phyloP scores from a whole-genome alignment of 179 eudicot species.

The Spinacia oleracea region DNA sequence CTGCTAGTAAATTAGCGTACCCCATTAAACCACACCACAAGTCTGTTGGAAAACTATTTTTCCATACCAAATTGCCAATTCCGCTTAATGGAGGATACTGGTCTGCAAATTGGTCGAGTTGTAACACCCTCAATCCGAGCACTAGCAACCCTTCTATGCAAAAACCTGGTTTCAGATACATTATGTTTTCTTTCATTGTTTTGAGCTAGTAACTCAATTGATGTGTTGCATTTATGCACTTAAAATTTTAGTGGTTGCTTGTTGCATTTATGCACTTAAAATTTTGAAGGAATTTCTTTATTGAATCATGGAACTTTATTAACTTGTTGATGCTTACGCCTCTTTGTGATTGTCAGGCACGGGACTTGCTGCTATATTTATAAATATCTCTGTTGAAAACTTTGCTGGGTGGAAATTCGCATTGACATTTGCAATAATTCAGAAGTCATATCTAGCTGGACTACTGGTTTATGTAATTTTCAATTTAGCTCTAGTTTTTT shows the following conservation, averaged over 20 bases:
- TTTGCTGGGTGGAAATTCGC: constrained; percentile 99
- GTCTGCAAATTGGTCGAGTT: neutral
- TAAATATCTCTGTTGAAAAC: constrained; percentile 90
- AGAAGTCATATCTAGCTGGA: constrained; percentile 88
- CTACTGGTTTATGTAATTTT: constrained; percentile 66
- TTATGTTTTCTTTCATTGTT: neutral
- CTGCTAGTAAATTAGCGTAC: neutral
- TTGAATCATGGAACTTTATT: neutral
- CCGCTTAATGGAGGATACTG: neutral
- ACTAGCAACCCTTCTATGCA: neutral
- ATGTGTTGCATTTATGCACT: neutral
- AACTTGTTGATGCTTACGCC: constrained; percentile 6
- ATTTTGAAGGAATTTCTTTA: constrained; percentile 7
- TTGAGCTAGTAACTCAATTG: neutral
- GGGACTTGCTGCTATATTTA: constrained; percentile 92
- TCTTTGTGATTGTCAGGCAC: constrained; percentile 58
- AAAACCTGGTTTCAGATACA: neutral
- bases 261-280: neutral
- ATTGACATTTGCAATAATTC: constrained; percentile 78
- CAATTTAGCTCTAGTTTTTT: constrained; percentile 80
- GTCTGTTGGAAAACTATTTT: neutral
- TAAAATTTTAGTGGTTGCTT: constrained; percentile 12
- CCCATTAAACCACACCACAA: neutral
- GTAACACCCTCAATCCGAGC: neutral
- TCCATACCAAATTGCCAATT: neutral